phyloP scores from a whole-genome alignment of 1,139 yeast genomes.

The Saccharomyces hybrid region DNA sequence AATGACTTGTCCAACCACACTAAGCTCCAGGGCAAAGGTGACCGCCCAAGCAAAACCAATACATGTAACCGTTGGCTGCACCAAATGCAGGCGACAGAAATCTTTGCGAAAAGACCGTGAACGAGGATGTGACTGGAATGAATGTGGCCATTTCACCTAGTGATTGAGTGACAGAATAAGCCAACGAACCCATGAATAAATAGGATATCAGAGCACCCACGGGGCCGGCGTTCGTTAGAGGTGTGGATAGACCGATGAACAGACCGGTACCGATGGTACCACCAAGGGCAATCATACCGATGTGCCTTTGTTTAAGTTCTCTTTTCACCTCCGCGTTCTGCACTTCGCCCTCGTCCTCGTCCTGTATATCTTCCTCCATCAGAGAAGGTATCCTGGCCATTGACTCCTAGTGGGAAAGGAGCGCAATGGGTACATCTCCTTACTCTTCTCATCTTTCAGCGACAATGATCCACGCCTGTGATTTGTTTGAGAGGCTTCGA shows the following conservation, averaged over 20 bases:
- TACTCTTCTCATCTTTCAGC: neutral
- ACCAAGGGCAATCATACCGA: conserved; percentile 60
- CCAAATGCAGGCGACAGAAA: conserved; percentile 68
- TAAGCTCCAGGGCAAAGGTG: conserved; percentile 73
- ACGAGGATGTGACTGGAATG: conserved; percentile 66
- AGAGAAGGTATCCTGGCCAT: neutral
- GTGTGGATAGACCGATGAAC: conserved; percentile 49
- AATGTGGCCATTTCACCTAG: conserved; percentile 76
- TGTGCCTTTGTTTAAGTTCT: conserved; percentile 50
- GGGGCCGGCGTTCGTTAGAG: conserved; percentile 53
- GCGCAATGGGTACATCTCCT: neutral
- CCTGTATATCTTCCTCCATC: conserved; percentile 16
- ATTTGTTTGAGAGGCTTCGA: neutral
- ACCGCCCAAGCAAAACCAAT: conserved; percentile 86
- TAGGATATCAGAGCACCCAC: conserved; percentile 58
- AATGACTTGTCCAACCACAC: conserved; percentile 71
- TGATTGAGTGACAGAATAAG: conserved; percentile 60
- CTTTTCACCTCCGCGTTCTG: conserved; percentile 39
- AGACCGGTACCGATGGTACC: conserved; percentile 69
- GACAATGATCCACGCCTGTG: neutral
- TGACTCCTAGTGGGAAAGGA: conserved; percentile 4
- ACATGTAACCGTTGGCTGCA: conserved; percentile 74
- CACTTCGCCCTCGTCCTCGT: conserved; percentile 29
- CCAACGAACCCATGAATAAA: conserved; percentile 57
- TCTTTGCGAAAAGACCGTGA: conserved; percentile 49